Evolutionary conservation across 192 early-diverging fungal genomes (phyloP), one percentile per base, ranked within the genome.

Genomic region (Coemansia sp.): DNA sequence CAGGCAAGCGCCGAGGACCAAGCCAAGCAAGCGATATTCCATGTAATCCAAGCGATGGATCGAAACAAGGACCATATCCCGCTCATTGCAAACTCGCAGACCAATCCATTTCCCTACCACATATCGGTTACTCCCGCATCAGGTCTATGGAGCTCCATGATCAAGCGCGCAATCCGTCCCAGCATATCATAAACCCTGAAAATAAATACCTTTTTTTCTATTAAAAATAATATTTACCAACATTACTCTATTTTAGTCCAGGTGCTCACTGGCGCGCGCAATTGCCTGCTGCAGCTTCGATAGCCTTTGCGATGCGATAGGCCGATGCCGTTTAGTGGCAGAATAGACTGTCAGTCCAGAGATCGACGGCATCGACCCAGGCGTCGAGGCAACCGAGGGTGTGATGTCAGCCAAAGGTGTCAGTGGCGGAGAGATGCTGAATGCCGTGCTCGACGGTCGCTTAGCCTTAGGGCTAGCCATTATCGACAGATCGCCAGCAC

Each of bases 101-200:
- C 47, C 46, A 83, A 78, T 55, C 81, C 81, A 22, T 83, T 83
- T 36, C 81, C 81, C 0, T 78, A 73, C 60, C 81, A 83, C 68
- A 83, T 83, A 27, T 55, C 65, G 18, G 68, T 83, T 3, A 71
- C 73, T 0, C 73, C 81, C 10, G 62, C 67, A 4, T 67, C 81
- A 1, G 81, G 81, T 6, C 53, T 83, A 8, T 83, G 81, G 81
- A 73, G 70, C 55, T 78, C 76, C n/a, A 83, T 83, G 81, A 72
- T 83, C 60, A 83, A 83, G 43, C 72, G 81, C 0, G 81, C 81
- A 16, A 83, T 83, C 15, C 76, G 70, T 20, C 76, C 81, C 3
- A 62, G 72, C 34, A 62, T 62, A 1, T 68, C 68, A 13, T 75
- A 64, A 41, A 27, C 2, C 5, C 5, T 18, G 31, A 2, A 20